Evolutionary conservation across 1,284 basidiomycete genomes (phyloP).

Genomic region (Microbotryum violaceum): DNA sequence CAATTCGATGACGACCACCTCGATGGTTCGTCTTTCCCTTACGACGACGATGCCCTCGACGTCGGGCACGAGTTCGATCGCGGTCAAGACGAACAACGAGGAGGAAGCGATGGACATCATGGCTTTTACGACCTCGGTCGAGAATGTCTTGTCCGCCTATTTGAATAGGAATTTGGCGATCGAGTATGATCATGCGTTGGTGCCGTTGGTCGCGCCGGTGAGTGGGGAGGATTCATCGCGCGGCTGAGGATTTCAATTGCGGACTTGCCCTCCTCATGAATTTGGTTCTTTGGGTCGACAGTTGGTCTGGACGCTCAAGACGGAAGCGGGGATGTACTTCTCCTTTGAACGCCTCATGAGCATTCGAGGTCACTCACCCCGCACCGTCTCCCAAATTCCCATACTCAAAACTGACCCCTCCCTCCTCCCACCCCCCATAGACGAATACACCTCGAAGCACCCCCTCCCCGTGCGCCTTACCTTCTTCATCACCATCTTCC

Average conservation of each 20-base stretch:
- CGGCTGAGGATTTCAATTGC: no score
- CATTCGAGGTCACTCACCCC: slow-evolving; percentile 29
- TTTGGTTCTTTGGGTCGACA: slow-evolving; percentile 10
- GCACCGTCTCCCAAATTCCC: neutral
- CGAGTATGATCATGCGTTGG: slow-evolving; percentile 7
- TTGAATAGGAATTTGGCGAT: slow-evolving; percentile 8
- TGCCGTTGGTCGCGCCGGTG: slow-evolving; percentile 11
- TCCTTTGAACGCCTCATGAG: slow-evolving; percentile 40
- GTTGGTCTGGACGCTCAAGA: slow-evolving; percentile 39
- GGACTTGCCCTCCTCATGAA: no score
- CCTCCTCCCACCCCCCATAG: neutral
- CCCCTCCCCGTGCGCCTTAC: slow-evolving; percentile 37
- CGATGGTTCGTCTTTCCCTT: no score
- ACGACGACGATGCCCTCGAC: no score
- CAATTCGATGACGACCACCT: neutral
- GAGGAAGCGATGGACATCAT: slow-evolving; percentile 11
- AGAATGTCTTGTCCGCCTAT: slow-evolving; percentile 15
- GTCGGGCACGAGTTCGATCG: no score
- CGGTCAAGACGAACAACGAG: neutral
- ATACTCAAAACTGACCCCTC: neutral
- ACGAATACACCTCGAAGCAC: slow-evolving; percentile 10
- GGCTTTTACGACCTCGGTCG: slow-evolving; percentile 17
- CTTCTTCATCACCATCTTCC: slow-evolving; percentile 39
- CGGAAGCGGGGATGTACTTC: slow-evolving; percentile 42
- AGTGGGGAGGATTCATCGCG: neutral